A percentile compares a stretch with the other conserved stretches of the same genome.
These are phyloP conservation scores for Medicago lupulina DNA, from an alignment of 306 rosid species.

Conservation along the genomic window DNA sequence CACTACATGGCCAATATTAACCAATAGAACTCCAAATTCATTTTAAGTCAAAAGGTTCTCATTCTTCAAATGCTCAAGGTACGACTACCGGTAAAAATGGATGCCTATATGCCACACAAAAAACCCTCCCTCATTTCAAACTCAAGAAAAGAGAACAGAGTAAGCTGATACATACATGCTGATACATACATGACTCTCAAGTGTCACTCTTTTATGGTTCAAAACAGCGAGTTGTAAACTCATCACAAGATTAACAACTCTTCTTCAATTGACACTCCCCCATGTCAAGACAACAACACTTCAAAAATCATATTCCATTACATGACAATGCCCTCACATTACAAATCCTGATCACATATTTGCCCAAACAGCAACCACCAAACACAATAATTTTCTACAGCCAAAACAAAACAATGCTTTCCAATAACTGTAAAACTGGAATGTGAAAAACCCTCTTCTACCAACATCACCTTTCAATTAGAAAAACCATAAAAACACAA, in stretches of 20 bases:
- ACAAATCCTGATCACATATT: background rate
- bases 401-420: background rate
- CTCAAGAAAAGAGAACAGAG: background rate
- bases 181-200: background rate
- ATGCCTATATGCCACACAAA: background rate
- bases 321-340: background rate
- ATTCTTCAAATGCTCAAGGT: background rate
- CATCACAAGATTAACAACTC: background rate
- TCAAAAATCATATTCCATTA: constrained; percentile 4
- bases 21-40: background rate
- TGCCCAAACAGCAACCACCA: background rate
- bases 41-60: background rate
- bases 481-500: constrained; percentile 14
- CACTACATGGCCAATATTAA: background rate
- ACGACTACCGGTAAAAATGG: background rate
- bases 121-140: background rate
- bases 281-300: background rate
- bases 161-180: background rate
- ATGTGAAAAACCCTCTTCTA: constrained; percentile 18
- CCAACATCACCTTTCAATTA: constrained; percentile 15
- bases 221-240: background rate
- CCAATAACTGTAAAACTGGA: background rate
- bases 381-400: too few relatives aligned
- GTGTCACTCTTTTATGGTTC: background rate
- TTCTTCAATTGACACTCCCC: constrained; percentile 9